A percentile compares a stretch with the other conserved stretches of the same genome.
Conservation (phyloP, 106 monocot genomes). For the Allium cepa region DNA sequence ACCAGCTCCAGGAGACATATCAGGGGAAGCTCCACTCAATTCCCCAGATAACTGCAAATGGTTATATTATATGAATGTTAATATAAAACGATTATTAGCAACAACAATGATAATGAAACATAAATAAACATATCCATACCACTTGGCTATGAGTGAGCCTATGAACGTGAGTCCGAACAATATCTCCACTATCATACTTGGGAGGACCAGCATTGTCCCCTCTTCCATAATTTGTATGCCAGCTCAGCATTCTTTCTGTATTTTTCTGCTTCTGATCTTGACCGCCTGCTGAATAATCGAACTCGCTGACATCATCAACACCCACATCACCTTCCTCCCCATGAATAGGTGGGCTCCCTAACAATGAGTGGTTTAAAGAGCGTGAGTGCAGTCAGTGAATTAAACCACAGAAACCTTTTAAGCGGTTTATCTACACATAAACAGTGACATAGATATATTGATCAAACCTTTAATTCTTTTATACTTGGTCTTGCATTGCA, state of each 20-base stretch:
- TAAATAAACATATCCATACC: slow-evolving; percentile 10
- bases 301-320: slow-evolving; percentile 47
- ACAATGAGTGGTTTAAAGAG: not conserved
- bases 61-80: not conserved
- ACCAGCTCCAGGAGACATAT: slow-evolving; percentile 57
- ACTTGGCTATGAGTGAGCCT: slow-evolving; percentile 29
- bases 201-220: slow-evolving; percentile 36
- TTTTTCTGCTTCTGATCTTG: slow-evolving; percentile 58
- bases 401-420: not conserved
- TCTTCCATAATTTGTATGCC: slow-evolving; percentile 43
- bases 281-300: slow-evolving; percentile 37
- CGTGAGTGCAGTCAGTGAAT: not conserved
- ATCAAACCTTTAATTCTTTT: slow-evolving; percentile 36
- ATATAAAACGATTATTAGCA: not conserved
- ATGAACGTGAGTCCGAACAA: slow-evolving; percentile 45
- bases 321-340: slow-evolving; percentile 60
- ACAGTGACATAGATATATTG: not conserved
- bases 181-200: slow-evolving; percentile 77
- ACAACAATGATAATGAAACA: not conserved
- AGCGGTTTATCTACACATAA: not conserved
- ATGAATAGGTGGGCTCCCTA: slow-evolving; percentile 60
- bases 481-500: slow-evolving; percentile 46
- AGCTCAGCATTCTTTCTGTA: slow-evolving; percentile 57
- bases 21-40: slow-evolving; percentile 60
- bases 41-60: slow-evolving; percentile 56